These are phyloP conservation scores for Epichloe sibirici DNA, from an alignment of 2,329 filamentous ascomycete genomes.

Conservation along the genomic window DNA sequence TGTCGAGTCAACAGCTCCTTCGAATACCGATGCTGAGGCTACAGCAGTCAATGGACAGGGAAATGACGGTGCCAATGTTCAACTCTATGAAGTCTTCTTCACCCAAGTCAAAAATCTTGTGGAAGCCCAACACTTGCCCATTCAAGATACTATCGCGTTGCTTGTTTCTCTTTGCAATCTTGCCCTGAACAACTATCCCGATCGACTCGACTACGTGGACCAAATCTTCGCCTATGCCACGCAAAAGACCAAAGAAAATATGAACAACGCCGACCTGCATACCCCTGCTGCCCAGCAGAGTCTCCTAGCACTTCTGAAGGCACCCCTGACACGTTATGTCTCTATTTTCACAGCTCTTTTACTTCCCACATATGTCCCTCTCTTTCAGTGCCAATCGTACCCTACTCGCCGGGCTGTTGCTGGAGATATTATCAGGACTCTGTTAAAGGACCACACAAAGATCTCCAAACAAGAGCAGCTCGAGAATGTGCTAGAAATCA, in stretches of 20 bases:
- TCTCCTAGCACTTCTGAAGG: conserved; percentile 78
- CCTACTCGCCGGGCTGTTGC: conserved; percentile 83
- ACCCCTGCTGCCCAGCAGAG: conserved; percentile 78
- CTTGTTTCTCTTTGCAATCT: conserved; percentile 90
- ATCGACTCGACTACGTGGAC: conserved; percentile 86
- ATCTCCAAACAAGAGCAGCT: conserved; percentile 70
- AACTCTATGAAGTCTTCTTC: conserved; percentile 95
- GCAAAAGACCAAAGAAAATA: conserved; percentile 74
- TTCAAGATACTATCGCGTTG: conserved; percentile 88
- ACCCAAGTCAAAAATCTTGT: conserved; percentile 90
- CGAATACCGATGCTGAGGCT: conserved; percentile 33
- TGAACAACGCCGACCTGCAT: conserved; percentile 91
- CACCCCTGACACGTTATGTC: conserved; percentile 77
- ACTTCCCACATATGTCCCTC: conserved; percentile 79
- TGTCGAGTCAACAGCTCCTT: conserved; percentile 22
- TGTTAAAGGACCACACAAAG: conserved; percentile 71
- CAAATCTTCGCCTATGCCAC: conserved; percentile 85
- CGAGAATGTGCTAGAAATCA: conserved; percentile 76
- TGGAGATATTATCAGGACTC: conserved; percentile 68
- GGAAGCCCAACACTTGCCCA: conserved; percentile 77
- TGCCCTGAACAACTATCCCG: conserved; percentile 90
- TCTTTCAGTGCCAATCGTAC: conserved; percentile 86
- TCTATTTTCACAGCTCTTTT: conserved; percentile 95
- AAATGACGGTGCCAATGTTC: conserved; percentile 51
- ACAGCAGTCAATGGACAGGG: conserved; percentile 36